phyloP scores from a whole-genome alignment of 192 early-diverging fungal genomes.

The Lunasporangiospora selenospora region DNA sequence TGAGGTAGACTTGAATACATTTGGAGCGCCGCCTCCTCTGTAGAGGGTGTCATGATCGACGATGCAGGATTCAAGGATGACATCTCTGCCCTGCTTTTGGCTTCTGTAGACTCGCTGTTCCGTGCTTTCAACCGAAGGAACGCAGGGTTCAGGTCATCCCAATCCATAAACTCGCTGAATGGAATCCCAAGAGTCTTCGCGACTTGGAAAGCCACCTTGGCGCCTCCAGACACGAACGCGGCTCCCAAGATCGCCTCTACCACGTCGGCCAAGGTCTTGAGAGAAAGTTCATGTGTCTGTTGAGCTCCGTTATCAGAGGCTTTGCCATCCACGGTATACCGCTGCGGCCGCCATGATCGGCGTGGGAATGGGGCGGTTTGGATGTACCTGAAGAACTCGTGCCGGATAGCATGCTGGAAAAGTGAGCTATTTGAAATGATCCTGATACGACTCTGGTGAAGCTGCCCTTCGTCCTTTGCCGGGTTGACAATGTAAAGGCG shows the following conservation, averaged over 20 bases:
- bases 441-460: conserved; percentile 72
- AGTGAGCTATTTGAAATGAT: conserved; percentile 83
- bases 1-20: neutral
- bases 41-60: too few relatives aligned
- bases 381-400: conserved; percentile 66
- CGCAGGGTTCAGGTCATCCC: conserved; percentile 57
- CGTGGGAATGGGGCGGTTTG: conserved; percentile 68
- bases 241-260: conserved; percentile 88
- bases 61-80: too few relatives aligned
- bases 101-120: too few relatives aligned
- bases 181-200: conserved; percentile 65
- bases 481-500: conserved; percentile 82
- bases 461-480: conserved; percentile 76
- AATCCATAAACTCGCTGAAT: conserved; percentile 58
- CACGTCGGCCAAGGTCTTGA: conserved; percentile 87
- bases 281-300: conserved; percentile 63
- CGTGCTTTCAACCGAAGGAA: too few relatives aligned
- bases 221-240: conserved; percentile 64
- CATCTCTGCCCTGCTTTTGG: too few relatives aligned
- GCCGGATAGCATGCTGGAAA: conserved; percentile 57
- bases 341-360: conserved; percentile 58
- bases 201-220: conserved; percentile 56
- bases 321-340: conserved; percentile 48
- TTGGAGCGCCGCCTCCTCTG: too few relatives aligned
- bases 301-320: conserved; percentile 16